phyloP scores from a whole-genome alignment of 306 rosid genomes.

The Vachellia collinsii region DNA sequence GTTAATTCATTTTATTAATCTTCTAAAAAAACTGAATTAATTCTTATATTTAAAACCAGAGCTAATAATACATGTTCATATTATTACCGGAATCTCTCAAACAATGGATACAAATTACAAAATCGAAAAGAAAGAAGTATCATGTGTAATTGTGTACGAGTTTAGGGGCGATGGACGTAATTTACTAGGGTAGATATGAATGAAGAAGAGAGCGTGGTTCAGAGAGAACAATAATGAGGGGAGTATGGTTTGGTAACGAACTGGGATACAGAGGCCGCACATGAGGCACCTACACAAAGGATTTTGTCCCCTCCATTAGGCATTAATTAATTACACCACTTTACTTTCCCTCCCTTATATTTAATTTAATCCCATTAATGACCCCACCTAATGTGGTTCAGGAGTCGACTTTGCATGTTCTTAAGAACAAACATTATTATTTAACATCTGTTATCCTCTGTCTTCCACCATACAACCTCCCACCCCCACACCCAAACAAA shows the following conservation, averaged over 20 bases:
- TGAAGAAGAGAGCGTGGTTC: neutral
- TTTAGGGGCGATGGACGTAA: neutral
- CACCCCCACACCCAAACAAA: neutral
- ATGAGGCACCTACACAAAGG: neutral
- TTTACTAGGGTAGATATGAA: neutral
- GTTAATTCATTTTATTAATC: too few relatives aligned
- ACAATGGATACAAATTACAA: too few relatives aligned
- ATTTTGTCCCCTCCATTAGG: neutral
- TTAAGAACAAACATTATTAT: neutral
- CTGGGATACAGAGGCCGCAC: neutral
- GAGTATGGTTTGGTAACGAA: slow-evolving; percentile 3
- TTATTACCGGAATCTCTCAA: too few relatives aligned
- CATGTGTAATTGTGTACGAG: neutral
- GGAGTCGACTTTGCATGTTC: neutral
- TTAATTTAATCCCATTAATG: neutral
- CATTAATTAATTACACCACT: neutral
- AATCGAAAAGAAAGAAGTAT: too few relatives aligned
- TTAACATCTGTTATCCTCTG: neutral
- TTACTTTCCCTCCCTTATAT: too few relatives aligned
- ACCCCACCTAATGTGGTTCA: neutral
- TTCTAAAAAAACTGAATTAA: too few relatives aligned
- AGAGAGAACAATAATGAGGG: neutral
- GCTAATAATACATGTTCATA: too few relatives aligned
- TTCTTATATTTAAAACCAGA: too few relatives aligned
- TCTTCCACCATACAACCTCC: neutral